Conservation (phyloP, 1,284 basidiomycete genomes). For the Peniophora sp. region DNA sequence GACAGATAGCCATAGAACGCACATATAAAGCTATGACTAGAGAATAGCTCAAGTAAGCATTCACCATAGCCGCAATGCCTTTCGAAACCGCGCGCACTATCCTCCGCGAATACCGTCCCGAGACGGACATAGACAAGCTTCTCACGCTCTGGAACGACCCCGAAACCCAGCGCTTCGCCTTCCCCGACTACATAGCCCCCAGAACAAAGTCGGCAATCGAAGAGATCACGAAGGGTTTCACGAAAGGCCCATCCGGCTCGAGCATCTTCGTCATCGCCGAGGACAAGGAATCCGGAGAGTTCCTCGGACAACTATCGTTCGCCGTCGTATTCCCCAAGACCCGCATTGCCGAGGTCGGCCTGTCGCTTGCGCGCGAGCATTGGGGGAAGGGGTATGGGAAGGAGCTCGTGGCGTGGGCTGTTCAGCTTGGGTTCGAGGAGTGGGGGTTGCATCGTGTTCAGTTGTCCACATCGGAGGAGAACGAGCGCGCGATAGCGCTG, state of each 20-base stretch:
- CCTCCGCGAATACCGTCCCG: conserved; percentile 1
- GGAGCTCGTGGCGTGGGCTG: conserved; percentile 1
- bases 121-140: not conserved
- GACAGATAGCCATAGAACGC: no score
- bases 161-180: not conserved
- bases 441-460: conserved; percentile 1
- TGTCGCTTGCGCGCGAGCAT: not conserved
- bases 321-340: not conserved
- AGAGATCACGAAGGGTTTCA: not conserved
- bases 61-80: no score
- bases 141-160: not conserved
- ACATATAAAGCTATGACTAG: no score
- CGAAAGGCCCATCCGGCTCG: not conserved
- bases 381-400: not conserved
- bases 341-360: not conserved
- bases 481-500: conserved; percentile 2
- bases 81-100: conserved; percentile 3
- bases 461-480: not conserved
- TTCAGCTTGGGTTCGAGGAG: conserved; percentile 1
- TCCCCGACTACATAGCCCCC: not conserved
- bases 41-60: no score
- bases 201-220: conserved; percentile 2
- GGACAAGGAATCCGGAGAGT: conserved; percentile 1
- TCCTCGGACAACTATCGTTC: conserved; percentile 1
- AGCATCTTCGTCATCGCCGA: conserved; percentile 1